Evolutionary conservation across 2,329 filamentous ascomycete genomes (phyloP), one percentile per base, ranked within the genome.

Genomic region (Penicillium paneum): DNA sequence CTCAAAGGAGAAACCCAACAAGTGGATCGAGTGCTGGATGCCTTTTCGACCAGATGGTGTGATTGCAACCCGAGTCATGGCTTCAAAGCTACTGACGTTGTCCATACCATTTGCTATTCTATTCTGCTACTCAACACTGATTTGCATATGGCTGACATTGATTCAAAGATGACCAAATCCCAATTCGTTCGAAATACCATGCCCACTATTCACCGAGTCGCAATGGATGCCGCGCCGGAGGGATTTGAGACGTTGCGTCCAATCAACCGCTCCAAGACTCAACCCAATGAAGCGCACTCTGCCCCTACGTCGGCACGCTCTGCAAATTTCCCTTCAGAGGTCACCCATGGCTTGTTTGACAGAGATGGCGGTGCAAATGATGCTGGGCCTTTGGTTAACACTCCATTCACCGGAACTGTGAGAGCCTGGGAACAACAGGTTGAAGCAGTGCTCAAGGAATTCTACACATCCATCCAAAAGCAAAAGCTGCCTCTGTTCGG

Each of bases 141-240:
- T 76, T 79, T 99, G 52, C 93, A 99, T 67, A 74, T 97, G 67
- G 94, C 93, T 55, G 92, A 97, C 68, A 96, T 97, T 64, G 91
- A 96, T 58, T 86, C 89, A 65, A 96, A 96, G 77, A 99, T 99
- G 94, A 97, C 93, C 1, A 85, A 89, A 52, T 87, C 82, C 59
- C 93, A 97, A 67, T 99, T 97, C 67, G 84, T 99, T 69, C 96
- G 95, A 74, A 99, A 99, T 69, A 97, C 94, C 5, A 87, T 97
- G 80, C 88, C 89, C 0, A 96, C 93, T 0, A 89, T 99, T 58
- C 85, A 84, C 55, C 86, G 91, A 45, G 86, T 90, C 12, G 81
- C 91, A 10, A 78, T 81, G 36, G 90, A 96, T 63, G 84, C 86
- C n/a, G 83, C 80, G 0, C 84, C 89, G 1, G 82, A 86, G 56